Evolutionary conservation across 345 rosid genomes (phyloP), one percentile per base, ranked within the genome.

Genomic region (Hibiscus trionum): DNA sequence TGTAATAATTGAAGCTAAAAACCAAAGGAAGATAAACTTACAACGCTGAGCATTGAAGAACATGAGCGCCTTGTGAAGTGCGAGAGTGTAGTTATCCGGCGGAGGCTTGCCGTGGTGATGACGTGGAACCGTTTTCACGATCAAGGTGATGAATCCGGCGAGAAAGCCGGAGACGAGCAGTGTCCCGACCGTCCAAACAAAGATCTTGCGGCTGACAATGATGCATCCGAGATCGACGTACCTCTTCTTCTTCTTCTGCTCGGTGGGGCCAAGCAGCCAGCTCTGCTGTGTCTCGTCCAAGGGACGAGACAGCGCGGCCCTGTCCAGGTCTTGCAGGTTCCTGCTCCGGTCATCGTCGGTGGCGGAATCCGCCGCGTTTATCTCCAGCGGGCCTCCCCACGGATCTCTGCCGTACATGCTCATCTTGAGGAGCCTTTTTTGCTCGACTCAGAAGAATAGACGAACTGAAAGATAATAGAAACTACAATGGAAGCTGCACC

Each of bases 241-340:
- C 77, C 85, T 87, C 89, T 95, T 95, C 96, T 58, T 58, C 61
- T 95, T 95, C 90, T 95, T 87, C 84, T 92, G 86, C 83, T 95
- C 99, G 4, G 88, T 72, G 2, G 97, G 99, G 14, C 96, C 96
- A 14, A 95, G 89, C 8, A 95, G 85, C 99, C 99, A 95, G 77
- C 99, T 95, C 88, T 95, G 98, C 80, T 95, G 99, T 12, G 97
- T 95, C 88, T 95, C 97, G 47, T 95, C 99, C 7, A 95, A 76
- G 0, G 99, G 94, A 5, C 98, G 80, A 9, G 79, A 89, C 3
- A 92, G 86, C 2, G 99, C 98, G 0, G 97, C 98, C 29, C 91
- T 79, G 78, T 95, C 99, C 5, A 86, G 65, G 76, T 92, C 99
- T 77, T 88, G 87, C 1, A 94, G 80, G 77, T 94, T 94, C 76